phyloP scores from a whole-genome alignment of 176 grass and related monocot genomes.

The Themeda triandra region DNA sequence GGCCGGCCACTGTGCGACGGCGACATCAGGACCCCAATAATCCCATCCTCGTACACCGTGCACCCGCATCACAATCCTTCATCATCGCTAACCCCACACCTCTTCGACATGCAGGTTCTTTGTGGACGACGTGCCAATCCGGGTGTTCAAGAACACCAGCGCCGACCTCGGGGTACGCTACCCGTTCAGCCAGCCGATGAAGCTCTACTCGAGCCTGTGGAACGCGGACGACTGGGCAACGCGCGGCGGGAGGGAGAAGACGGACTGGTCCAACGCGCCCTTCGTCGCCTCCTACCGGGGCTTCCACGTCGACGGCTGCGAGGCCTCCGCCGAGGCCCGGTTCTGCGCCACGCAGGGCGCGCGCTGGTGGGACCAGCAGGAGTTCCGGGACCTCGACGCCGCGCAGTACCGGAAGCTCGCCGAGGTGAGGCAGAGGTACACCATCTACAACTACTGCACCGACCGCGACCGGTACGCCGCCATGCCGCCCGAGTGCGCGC shows the following conservation, averaged over 20 bases:
- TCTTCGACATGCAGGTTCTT: slow-evolving; percentile 33
- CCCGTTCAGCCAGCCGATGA: slow-evolving; percentile 84
- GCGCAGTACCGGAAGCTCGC: slow-evolving; percentile 46
- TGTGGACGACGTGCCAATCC: slow-evolving; percentile 67
- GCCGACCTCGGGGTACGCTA: slow-evolving; percentile 52
- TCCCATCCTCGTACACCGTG: background rate
- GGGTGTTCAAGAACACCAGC: slow-evolving; percentile 75
- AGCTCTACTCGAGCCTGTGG: slow-evolving; percentile 84
- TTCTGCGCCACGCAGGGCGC: slow-evolving; percentile 67
- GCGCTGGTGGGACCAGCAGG: slow-evolving; percentile 68
- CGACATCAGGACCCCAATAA: background rate
- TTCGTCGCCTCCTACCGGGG: slow-evolving; percentile 67
- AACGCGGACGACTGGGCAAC: slow-evolving; percentile 86
- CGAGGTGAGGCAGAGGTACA: slow-evolving; percentile 33
- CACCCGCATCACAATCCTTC: too few relatives aligned
- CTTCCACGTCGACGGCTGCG: slow-evolving; percentile 81
- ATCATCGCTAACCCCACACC: background rate
- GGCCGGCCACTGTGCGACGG: too few relatives aligned
- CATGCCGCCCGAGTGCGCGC: slow-evolving; percentile 50
- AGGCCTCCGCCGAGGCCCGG: slow-evolving; percentile 55
- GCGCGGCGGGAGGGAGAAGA: slow-evolving; percentile 69
- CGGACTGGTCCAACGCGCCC: slow-evolving; percentile 70
- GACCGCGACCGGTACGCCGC: slow-evolving; percentile 20
- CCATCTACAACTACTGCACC: slow-evolving; percentile 88
- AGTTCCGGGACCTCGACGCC: slow-evolving; percentile 66